Conservation (phyloP, 1,139 yeast species). For the Diutina mesorugosa region DNA sequence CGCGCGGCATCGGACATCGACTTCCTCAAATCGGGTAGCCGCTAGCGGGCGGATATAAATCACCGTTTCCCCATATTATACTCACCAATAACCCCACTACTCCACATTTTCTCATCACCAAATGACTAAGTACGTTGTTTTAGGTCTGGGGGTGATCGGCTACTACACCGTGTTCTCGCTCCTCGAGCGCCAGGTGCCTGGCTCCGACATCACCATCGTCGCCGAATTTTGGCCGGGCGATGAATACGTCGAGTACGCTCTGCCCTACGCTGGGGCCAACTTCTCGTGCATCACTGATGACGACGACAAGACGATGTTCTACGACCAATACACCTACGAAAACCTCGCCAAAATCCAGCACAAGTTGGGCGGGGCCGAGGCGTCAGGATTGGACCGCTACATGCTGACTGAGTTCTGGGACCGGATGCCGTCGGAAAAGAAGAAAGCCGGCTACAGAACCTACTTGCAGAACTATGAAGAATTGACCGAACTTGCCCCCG, state of each 20-base stretch:
- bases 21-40: neutral
- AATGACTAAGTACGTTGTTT: conserved; percentile 18
- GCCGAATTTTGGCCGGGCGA: conserved; percentile 68
- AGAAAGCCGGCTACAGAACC: conserved; percentile 28
- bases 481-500: conserved; percentile 4
- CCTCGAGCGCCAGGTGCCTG: conserved; percentile 30
- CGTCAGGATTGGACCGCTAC: conserved; percentile 40
- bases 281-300: conserved; percentile 55
- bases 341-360: conserved; percentile 29
- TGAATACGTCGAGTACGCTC: conserved; percentile 53
- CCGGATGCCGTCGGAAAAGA: conserved; percentile 23
- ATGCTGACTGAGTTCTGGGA: conserved; percentile 49
- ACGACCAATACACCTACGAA: conserved; percentile 43
- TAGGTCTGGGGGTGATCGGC: conserved; percentile 57
- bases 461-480: conserved; percentile 30
- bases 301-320: conserved; percentile 35
- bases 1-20: conserved; percentile 1
- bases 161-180: conserved; percentile 48
- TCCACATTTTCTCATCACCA: conserved; percentile 1
- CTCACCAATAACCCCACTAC: neutral
- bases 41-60: neutral
- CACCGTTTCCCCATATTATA: neutral
- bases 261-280: conserved; percentile 76
- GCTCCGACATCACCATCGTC: conserved; percentile 37
- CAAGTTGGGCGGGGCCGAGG: conserved; percentile 34